These are phyloP conservation scores for Taiozyma sp. DNA, from an alignment of 1,139 yeast species.

Conservation along the genomic window DNA sequence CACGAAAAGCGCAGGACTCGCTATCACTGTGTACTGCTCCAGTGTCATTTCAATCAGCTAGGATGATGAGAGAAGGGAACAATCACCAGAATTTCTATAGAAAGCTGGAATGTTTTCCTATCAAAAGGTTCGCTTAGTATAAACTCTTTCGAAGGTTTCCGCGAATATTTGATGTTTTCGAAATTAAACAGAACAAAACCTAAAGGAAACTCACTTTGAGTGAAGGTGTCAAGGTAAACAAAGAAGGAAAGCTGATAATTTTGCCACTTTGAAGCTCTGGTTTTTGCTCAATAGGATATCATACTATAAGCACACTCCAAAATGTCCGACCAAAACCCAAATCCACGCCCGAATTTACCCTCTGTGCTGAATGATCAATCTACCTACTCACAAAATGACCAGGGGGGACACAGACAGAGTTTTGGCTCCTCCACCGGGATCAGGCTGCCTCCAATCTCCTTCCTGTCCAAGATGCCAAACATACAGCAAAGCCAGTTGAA, in stretches of 20 bases:
- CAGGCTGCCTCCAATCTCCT: slow-evolving; percentile 22
- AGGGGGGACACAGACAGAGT: not conserved
- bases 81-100: not conserved
- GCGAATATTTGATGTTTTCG: not conserved
- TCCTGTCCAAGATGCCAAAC: slow-evolving; percentile 14
- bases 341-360: slow-evolving; percentile 19
- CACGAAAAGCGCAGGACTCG: slow-evolving; percentile 1
- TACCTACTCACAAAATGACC: not conserved
- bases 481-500: not conserved
- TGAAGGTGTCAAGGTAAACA: not conserved
- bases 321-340: not conserved
- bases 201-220: not conserved
- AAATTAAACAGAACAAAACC: not conserved
- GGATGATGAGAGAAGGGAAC: not conserved
- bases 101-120: not conserved
- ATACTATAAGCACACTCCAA: not conserved
- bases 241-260: not conserved
- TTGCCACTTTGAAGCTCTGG: not conserved
- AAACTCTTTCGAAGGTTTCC: not conserved
- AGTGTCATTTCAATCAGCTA: not conserved
- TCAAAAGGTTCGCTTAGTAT: not conserved
- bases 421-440: slow-evolving; percentile 13
- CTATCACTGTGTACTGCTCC: not conserved
- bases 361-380: slow-evolving; percentile 8
- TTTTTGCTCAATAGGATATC: not conserved